Evolutionary conservation across 768 basidiomycete genomes (phyloP), one percentile per base, ranked within the genome.

Genomic region (Lyophyllum shimeji): DNA sequence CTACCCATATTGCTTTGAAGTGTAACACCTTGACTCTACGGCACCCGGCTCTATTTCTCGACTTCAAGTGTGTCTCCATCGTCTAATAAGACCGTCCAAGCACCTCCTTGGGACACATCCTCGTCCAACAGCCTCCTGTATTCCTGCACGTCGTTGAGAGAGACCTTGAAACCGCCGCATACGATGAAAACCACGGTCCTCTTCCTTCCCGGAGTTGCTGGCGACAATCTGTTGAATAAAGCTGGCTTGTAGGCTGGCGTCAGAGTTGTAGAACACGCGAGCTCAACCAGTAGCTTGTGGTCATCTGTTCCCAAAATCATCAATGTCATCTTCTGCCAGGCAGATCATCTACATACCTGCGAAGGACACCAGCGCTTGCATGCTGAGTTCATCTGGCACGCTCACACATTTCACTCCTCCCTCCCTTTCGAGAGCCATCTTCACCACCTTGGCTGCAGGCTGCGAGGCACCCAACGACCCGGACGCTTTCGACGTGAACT

Each of bases 231-330:
- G 55, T 81, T 69, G 63, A 92, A 83, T 24, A 91, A 69, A 5
- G 71, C 67, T 1, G 69, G 75, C 29, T 78, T 79, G 64, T 90
- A 92, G 1, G 83, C 89, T 1, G 87, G 80, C 1, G 80, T 76
- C 7, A 93, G 74, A 2, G 89, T 83, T 7, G 86, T 83, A 5
- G 88, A 77, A 59, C 89, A 90, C 1, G 90, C 86, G 21, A 92
- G 74, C 62, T 93, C 89, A 9, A 88, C 82, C 23, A 91, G 73
- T 53, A 85, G 72, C 67, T 89, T 89, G 64, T 92, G 89, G 56
- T 90, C 87, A 58, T 88, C 90, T 89, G 60, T 53, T 18, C 46
- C 53, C 37, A 24, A 27, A 39, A 33, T 31, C 27, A 49, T 50
- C 37, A 50, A 24, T 31, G 24, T 21, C 24, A 27, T 23, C 23